Evolutionary conservation across 306 rosid species (phyloP), one percentile per base, ranked within the genome.

Genomic region (Sindora glabra): DNA sequence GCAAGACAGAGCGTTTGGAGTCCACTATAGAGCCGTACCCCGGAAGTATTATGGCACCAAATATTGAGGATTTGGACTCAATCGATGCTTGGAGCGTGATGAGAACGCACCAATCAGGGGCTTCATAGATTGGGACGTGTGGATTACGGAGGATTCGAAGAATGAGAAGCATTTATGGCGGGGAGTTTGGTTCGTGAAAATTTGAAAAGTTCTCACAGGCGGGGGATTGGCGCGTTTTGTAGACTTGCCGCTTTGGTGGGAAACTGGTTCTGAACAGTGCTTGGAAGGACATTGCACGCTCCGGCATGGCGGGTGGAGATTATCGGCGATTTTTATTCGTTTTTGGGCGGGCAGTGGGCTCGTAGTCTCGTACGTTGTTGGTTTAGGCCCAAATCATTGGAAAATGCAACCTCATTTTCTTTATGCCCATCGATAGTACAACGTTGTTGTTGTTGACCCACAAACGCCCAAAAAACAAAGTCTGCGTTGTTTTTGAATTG

Each of bases 1-100:
- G 69, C 71, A 64, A 39, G 70, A 37, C 70, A n/a, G 65, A 79
- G 84, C 87, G 92, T 76, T 74, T 78, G 76, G 78, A 65, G 38
- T 74, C 65, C 32, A 21, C 73, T 41, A 26, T 39, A 69, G 83
- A 77, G 76, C 52, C 87, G 85, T 86, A 81, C 72, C 81, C 68
- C 36, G 67, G 65, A 77, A 79, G 92, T 59, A 68, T 76, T 72
- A 79, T 72, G 70, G 38, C 68, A 45, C 45, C 27, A 54, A 53
- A 48, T 38, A 30, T 54, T 58, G 19, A 41, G 81, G 45, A 13
- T 6, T 49, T 53, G 47, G 71, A 79, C 77, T 67, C 67, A 84
- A 78, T 68, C 63, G 27, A 0, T 0, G 2, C 0, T 0, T 0
- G 0, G 2, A 0, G 23, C 58, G 75, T 78, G 63, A 0, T 0